These are phyloP conservation scores for Cyberlindnera meyerae DNA, from an alignment of 805 yeast species.

Conservation along the genomic window DNA sequence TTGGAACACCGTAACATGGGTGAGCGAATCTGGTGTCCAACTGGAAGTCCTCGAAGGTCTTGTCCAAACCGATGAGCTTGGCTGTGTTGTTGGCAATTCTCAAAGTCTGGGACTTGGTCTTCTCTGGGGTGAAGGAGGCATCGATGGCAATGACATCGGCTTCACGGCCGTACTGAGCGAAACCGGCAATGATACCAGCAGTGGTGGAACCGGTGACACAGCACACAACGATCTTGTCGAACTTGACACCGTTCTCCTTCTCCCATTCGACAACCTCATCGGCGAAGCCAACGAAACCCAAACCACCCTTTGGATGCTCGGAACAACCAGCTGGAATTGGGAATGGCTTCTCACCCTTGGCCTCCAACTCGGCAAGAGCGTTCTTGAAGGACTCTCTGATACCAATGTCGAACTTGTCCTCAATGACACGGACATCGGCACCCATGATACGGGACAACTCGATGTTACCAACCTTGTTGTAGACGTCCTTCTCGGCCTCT, in stretches of 20 bases:
- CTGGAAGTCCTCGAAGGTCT: slow-evolving; percentile 11
- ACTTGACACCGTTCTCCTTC: slow-evolving; percentile 9
- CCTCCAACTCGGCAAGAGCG: slow-evolving; percentile 13
- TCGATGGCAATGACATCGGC: slow-evolving; percentile 17
- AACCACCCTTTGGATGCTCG: slow-evolving; percentile 18
- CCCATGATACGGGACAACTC: slow-evolving; percentile 19
- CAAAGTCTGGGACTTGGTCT: slow-evolving; percentile 16
- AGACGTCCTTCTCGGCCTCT: slow-evolving; percentile 17
- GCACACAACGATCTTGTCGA: slow-evolving; percentile 18
- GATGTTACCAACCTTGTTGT: slow-evolving; percentile 17
- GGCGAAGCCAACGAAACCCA: slow-evolving; percentile 16
- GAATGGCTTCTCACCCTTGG: slow-evolving; percentile 12
- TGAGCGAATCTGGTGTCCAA: slow-evolving; percentile 16
- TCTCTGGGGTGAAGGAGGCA: slow-evolving; percentile 17
- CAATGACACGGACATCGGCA: slow-evolving; percentile 18
- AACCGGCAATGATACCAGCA: slow-evolving; percentile 17
- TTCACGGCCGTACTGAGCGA: slow-evolving; percentile 17
- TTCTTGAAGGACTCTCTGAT: slow-evolving; percentile 16
- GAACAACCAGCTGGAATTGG: slow-evolving; percentile 18
- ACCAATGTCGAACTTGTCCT: slow-evolving; percentile 17
- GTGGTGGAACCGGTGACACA: slow-evolving; percentile 19
- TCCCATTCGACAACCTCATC: slow-evolving; percentile 15
- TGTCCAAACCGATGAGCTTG: slow-evolving; percentile 15
- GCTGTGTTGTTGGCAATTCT: slow-evolving; percentile 18
- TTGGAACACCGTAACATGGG: slow-evolving; percentile 18